Conservation (phyloP, 345 rosid genomes). For the Eucalyptus regnans region DNA sequence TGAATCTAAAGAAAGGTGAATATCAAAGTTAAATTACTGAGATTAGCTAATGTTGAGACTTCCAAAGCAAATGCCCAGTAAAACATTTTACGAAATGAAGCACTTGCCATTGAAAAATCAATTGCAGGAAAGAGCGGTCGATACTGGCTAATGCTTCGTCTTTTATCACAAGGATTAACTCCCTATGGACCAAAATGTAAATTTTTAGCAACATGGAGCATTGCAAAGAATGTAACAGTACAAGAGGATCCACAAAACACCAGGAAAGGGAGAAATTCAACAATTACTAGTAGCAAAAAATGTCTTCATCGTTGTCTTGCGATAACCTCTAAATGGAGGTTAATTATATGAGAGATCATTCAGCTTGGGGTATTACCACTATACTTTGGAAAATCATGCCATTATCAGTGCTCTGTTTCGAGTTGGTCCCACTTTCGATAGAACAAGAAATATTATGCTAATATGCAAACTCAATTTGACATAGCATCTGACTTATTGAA, state of each 20-base stretch:
- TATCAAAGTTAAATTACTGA: neutral
- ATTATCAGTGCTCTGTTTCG: neutral
- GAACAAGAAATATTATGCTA: neutral
- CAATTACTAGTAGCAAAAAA: neutral
- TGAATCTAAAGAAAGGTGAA: conserved; percentile 32
- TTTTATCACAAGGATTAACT: conserved; percentile 66
- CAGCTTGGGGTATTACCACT: neutral
- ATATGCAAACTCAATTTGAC: neutral
- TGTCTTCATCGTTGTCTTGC: neutral
- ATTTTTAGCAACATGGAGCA: neutral
- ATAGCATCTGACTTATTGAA: neutral
- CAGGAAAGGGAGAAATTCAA: neutral
- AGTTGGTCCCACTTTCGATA: neutral
- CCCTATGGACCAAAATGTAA: conserved; percentile 24
- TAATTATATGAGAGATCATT: neutral
- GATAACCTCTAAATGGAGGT: neutral
- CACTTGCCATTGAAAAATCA: conserved; percentile 57
- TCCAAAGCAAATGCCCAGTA: neutral
- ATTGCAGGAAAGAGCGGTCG: conserved; percentile 46
- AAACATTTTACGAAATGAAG: neutral
- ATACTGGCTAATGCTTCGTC: conserved; percentile 46
- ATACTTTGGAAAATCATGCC: neutral
- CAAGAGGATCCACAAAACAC: neutral
- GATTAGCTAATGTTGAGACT: neutral
- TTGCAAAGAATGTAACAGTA: neutral